These are phyloP conservation scores for Leishmania arabica DNA, from an alignment of 208 protist genomes.

Conservation along the genomic window DNA sequence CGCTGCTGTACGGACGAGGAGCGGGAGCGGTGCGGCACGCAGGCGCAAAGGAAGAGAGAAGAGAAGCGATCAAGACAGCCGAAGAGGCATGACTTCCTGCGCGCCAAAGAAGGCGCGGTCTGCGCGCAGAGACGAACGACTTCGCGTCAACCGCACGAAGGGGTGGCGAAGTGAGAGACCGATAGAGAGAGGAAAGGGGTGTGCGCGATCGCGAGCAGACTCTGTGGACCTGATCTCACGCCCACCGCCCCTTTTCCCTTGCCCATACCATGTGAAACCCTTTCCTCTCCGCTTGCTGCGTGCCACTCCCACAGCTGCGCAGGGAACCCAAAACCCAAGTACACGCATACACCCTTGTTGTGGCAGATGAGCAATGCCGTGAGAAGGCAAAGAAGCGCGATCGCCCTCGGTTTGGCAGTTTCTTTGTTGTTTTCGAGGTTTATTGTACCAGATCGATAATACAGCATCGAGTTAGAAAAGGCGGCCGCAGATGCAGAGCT, in stretches of 20 bases:
- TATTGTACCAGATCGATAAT: background rate
- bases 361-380: background rate
- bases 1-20: too few species aligned
- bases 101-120: background rate
- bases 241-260: background rate
- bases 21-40: background rate
- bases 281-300: background rate
- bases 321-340: background rate
- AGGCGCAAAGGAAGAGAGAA: background rate
- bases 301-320: background rate
- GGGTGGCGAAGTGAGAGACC: background rate
- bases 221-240: background rate
- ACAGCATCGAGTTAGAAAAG: constrained; percentile 17
- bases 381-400: background rate
- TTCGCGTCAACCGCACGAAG: background rate
- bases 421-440: background rate
- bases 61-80: background rate
- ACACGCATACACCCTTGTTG: background rate
- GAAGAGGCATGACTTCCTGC: background rate
- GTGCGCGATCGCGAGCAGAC: background rate
- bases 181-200: background rate
- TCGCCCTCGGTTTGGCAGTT: too few species aligned
- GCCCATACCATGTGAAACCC: background rate
- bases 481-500: background rate
- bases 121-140: background rate